Conservation (phyloP, 2,329 filamentous ascomycete species). For the Samsoniella hepiali region DNA sequence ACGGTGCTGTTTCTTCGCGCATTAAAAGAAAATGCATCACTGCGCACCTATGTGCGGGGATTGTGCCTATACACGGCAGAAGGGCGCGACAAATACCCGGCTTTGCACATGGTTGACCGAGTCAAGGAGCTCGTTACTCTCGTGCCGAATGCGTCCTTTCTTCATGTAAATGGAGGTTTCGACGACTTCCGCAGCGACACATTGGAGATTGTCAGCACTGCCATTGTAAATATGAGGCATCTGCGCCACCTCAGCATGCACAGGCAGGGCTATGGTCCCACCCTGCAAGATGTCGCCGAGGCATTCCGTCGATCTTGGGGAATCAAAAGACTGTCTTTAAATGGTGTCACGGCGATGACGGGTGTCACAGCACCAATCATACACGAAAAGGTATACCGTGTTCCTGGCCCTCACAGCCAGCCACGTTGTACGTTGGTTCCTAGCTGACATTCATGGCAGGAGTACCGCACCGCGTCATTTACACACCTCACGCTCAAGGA, state of each 20-base stretch:
- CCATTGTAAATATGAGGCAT: neutral
- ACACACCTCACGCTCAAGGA: constrained; percentile 6
- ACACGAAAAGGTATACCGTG: neutral
- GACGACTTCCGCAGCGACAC: neutral
- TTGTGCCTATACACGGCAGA: constrained; percentile 1
- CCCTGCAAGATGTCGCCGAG: neutral
- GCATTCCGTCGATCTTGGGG: neutral
- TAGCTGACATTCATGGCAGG: neutral
- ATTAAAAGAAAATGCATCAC: neutral
- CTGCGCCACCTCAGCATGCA: neutral
- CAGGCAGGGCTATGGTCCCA: constrained; percentile 3
- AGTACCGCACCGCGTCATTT: constrained; percentile 2
- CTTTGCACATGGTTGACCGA: neutral
- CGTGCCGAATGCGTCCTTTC: neutral
- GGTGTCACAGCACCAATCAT: neutral
- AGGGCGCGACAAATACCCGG: constrained; percentile 2
- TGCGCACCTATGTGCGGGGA: neutral
- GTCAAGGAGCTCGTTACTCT: neutral
- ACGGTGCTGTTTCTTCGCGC: constrained; percentile 1
- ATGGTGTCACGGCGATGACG: neutral
- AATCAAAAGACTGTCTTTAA: neutral
- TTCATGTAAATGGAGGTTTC: neutral
- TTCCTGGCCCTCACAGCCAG: neutral
- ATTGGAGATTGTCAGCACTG: neutral
- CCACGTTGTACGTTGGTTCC: neutral